A percentile compares a stretch with the other conserved stretches of the same genome.
Conservation (phyloP, 495 filamentous ascomycete genomes). For the Lasiosphaeria hispida region DNA sequence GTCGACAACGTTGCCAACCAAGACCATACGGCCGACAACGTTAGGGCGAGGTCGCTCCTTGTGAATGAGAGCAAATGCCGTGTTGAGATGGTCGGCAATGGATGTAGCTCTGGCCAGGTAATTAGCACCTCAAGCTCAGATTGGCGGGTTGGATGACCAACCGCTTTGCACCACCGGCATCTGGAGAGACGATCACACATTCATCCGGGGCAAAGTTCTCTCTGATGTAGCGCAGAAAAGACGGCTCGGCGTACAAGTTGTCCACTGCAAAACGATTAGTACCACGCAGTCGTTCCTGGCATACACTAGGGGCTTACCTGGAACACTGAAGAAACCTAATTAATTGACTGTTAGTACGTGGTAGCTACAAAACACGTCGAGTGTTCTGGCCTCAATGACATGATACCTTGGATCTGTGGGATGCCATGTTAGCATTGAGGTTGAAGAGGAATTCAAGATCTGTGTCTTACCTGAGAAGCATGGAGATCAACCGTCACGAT, state of each 20-base stretch:
- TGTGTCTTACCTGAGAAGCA: constrained; percentile 57
- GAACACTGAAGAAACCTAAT: constrained; percentile 96
- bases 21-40: constrained; percentile 94
- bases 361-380: not conserved
- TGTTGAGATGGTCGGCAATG: constrained; percentile 90
- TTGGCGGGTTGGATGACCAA: constrained; percentile 39
- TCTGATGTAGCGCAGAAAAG: constrained; percentile 84
- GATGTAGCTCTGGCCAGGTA: constrained; percentile 68
- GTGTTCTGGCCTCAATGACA: not conserved
- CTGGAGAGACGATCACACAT: constrained; percentile 92
- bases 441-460: not conserved
- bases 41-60: constrained; percentile 95
- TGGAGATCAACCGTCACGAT: constrained; percentile 89
- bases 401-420: constrained; percentile 25
- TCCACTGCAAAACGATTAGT: constrained; percentile 44
- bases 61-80: constrained; percentile 97
- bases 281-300: too few relatives aligned
- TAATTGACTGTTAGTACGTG: not conserved
- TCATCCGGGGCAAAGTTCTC: constrained; percentile 81
- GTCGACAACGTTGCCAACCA: constrained; percentile 72
- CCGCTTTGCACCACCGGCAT: constrained; percentile 96
- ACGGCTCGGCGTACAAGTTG: constrained; percentile 94
- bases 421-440: not conserved
- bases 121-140: not conserved
- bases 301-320: constrained; percentile 55